Conservation (phyloP, 441 rosid species). For the Populus hybrid region DNA sequence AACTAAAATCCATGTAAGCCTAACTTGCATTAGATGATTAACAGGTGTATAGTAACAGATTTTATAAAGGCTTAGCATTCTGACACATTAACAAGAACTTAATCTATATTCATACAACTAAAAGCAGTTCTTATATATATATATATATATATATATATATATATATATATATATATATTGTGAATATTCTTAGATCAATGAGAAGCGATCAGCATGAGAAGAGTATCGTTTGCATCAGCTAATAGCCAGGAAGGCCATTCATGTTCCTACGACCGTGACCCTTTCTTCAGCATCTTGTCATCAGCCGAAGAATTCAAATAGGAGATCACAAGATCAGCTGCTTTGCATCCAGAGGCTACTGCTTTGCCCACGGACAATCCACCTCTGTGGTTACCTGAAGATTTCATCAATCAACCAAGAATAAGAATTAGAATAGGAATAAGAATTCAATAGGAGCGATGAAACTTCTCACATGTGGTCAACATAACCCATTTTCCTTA, state of each 20-base stretch:
- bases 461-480: background rate
- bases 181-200: background rate
- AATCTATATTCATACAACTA: background rate
- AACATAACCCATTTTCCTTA: background rate
- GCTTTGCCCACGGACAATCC: slow-evolving; percentile 90
- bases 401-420: slow-evolving; percentile 14
- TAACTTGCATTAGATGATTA: background rate
- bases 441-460: background rate
- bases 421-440: background rate
- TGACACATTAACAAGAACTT: background rate
- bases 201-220: background rate
- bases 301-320: slow-evolving; percentile 62
- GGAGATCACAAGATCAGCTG: slow-evolving; percentile 83
- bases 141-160: too few relatives aligned
- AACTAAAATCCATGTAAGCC: background rate
- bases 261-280: background rate
- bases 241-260: background rate
- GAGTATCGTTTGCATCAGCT: background rate
- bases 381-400: slow-evolving; percentile 79
- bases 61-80: background rate
- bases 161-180: too few relatives aligned
- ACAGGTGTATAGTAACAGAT: background rate
- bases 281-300: slow-evolving; percentile 27
- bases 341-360: slow-evolving; percentile 77
- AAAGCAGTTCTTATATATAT: background rate